Conservation (phyloP, 371 early-diverging fungal species). For the Mortierella sp. region DNA sequence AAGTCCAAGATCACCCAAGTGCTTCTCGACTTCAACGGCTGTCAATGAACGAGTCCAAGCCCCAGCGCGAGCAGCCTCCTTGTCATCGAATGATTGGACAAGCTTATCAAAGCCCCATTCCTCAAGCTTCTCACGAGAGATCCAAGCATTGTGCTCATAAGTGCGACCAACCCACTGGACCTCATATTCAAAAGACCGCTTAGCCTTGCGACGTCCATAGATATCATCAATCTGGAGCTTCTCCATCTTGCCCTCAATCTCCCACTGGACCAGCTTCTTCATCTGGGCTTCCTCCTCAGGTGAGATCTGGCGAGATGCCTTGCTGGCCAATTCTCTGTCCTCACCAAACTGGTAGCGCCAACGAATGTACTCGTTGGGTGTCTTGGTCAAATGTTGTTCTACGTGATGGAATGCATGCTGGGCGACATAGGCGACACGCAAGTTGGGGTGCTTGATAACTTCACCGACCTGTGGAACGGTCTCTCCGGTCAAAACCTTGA, state of each 20-base stretch:
- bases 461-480: constrained; percentile 70
- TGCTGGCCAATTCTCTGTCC: constrained; percentile 75
- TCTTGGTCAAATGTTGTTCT: constrained; percentile 75
- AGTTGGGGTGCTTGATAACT: constrained; percentile 80
- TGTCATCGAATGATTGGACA: constrained; percentile 74
- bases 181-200: constrained; percentile 79
- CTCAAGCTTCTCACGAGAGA: constrained; percentile 78
- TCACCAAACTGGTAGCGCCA: constrained; percentile 81
- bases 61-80: constrained; percentile 75
- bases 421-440: constrained; percentile 83
- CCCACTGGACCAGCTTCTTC: constrained; percentile 71
- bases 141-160: constrained; percentile 78
- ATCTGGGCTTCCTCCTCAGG: constrained; percentile 76
- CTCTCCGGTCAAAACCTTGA: constrained; percentile 89
- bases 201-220: constrained; percentile 77
- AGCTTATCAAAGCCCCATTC: constrained; percentile 78
- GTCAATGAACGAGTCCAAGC: constrained; percentile 74
- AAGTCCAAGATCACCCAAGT: constrained; percentile 77
- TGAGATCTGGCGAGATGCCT: constrained; percentile 70
- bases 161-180: constrained; percentile 71
- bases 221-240: constrained; percentile 72
- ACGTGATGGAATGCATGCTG: constrained; percentile 87
- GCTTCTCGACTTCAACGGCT: constrained; percentile 77
- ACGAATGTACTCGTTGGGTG: constrained; percentile 78
- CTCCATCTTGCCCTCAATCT: constrained; percentile 64